phyloP scores from a whole-genome alignment of 108 stramenopile genomes.

The Cyclotella baltica region DNA sequence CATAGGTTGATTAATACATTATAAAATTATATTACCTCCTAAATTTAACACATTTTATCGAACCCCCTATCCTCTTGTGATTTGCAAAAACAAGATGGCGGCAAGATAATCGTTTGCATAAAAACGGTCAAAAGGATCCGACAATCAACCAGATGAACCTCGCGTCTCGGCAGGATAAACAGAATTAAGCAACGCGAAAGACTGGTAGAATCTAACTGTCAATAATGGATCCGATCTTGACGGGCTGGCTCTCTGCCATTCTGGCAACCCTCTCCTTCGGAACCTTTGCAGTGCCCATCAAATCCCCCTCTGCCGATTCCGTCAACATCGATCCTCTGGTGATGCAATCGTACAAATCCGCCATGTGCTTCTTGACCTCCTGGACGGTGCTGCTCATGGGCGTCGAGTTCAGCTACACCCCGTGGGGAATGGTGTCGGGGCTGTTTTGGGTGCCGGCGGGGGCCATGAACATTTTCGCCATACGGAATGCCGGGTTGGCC shows the following conservation, averaged over 20 bases:
- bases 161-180: no score
- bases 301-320: constrained; percentile 41
- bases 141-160: no score
- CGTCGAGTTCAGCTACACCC: constrained; percentile 51
- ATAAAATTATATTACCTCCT: no score
- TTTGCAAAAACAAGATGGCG: no score
- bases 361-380: constrained; percentile 52
- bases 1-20: no score
- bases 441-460: constrained; percentile 84
- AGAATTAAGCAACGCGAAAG: no score
- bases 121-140: no score
- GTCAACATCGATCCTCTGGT: constrained; percentile 57
- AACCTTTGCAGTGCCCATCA: constrained; percentile 70
- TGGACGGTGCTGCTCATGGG: constrained; percentile 50
- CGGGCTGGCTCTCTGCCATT: constrained; percentile 69
- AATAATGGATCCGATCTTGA: neutral
- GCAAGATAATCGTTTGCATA: no score
- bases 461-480: constrained; percentile 74
- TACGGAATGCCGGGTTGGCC: constrained; percentile 81
- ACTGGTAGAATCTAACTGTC: no score
- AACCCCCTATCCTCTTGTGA: no score
- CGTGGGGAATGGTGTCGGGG: constrained; percentile 60
- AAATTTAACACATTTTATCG: no score
- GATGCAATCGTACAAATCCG: constrained; percentile 59
- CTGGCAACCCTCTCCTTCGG: constrained; percentile 58